phyloP scores from a whole-genome alignment of 2,329 filamentous ascomycete species.

The Nectriaceae sp. region DNA sequence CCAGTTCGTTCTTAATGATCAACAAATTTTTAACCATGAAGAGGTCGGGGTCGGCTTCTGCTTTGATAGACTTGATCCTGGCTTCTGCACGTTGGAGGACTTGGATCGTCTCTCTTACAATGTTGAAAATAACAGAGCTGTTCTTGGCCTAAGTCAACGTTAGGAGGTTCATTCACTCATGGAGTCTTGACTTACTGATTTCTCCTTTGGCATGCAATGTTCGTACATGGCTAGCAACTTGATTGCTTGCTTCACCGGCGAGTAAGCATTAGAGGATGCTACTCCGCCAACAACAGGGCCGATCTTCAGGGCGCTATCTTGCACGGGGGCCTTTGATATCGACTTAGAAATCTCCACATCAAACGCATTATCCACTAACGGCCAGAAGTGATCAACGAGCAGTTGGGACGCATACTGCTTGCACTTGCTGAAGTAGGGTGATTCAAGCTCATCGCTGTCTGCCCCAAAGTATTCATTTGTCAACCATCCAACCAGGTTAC shows the following conservation, averaged over 20 bases:
- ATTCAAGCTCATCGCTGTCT: constrained; percentile 60
- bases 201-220: constrained; percentile 63
- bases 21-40: constrained; percentile 96
- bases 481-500: constrained; percentile 59
- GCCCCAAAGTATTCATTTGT: constrained; percentile 58
- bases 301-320: constrained; percentile 53
- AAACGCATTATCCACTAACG: constrained; percentile 55
- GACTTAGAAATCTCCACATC: constrained; percentile 57
- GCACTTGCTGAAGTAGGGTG: constrained; percentile 53
- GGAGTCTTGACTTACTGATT: constrained; percentile 50
- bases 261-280: constrained; percentile 59
- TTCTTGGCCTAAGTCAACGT: constrained; percentile 40
- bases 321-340: constrained; percentile 50
- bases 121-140: constrained; percentile 61
- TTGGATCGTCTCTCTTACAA: constrained; percentile 86
- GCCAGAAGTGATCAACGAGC: constrained; percentile 59
- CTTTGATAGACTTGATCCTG: constrained; percentile 64
- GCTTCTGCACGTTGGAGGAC: constrained; percentile 78
- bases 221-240: constrained; percentile 64
- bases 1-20: constrained; percentile 91
- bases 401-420: constrained; percentile 58
- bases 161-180: constrained; percentile 6
- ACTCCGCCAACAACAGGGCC: constrained; percentile 48
- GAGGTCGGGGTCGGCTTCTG: constrained; percentile 73
- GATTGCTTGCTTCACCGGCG: constrained; percentile 58